Evolutionary conservation across 352 stramenopile genomes (phyloP), one percentile per base, ranked within the genome.

Genomic region (Globisporangium mamillatum): DNA sequence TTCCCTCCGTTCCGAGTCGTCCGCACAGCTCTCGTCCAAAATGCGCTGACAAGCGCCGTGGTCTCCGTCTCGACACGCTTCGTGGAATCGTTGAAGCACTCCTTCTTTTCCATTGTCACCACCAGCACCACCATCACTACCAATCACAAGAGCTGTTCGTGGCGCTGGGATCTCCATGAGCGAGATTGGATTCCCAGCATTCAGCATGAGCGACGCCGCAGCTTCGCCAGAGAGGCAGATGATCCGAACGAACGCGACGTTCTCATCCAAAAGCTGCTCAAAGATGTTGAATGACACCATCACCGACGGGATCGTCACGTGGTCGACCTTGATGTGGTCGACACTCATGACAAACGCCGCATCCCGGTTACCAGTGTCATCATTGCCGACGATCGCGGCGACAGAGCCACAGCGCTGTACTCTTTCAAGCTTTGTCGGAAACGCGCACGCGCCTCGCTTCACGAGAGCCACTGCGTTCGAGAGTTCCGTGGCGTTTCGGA

Each of bases 321-420:
- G 82, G n/a, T 84, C 80, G 20, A 84, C 80, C 38, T 79, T 71
- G 54, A 90, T 81, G 18, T 85, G 72, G 54, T 91, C 84, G 2
- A 92, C 86, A 53, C 75, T 92, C 83, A 92, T 93, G 32, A 92
- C 80, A 20, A 93, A 93, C 34, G 83, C 80, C 16, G 75, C 73
- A 34, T 88, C 75, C 0, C 70, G 71, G 44, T 90, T 68, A 2
- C 69, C 34, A 4, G 64, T 60, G 55, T 92, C 85, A 66, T 92
- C 76, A 58, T 92, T 93, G 48, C 82, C 84, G 18, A 93, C 77
- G 52, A 93, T 86, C 20, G 76, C 79, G 6, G 86, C 86, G 3
- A 87, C 70, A 0, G 83, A 83, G 9, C 82, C 80, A 16, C 77
- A 77, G 14, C 74, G 63, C 50, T 93, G 86, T 10, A 88, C 71